Evolutionary conservation across 83 land plant genomes (phyloP), one percentile per base, ranked within the genome.

Genomic region (Picea abies): DNA sequence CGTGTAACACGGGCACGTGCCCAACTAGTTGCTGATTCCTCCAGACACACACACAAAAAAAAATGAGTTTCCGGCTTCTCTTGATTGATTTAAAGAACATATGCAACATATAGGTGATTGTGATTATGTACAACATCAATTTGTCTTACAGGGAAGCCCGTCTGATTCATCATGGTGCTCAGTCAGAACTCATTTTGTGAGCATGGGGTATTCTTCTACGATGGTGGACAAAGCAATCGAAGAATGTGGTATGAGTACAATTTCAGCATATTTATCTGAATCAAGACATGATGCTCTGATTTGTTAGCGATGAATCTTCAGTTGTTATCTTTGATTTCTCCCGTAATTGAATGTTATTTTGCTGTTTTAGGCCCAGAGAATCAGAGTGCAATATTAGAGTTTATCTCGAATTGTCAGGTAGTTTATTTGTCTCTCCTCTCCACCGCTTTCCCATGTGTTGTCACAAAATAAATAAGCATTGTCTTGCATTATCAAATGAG

Each of bases 321-420:
- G 44, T 35, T 41, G 20, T 44, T 19, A 52, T 11, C 9, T 41
- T 72, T 72, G 25, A 72, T 44, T 41, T 72, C 7, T n/a, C 44
- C 6, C 0, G 44, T 10, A 4, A 39, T 4, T 41, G 76, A 56
- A n/a, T n/a, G 56, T 23, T 71, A 11, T 41, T 72, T 8, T 72
- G 56, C 20, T 41, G 52, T 22, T 72, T 44, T 72, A 72, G 76
- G 76, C 37, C 44, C 25, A 19, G 76, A n/a, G 22, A 49, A 72
- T 1, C 58, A 72, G 76, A 49, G 58, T 72, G 76, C 26, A n/a
- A 44, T 72, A 39, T 39, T 72, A 39, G 76, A 72, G 56, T 72
- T 58, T 25, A 72, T 72, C 49, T n/a, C 44, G 76, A 72, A 56
- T 10, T 72, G 44, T 72, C 47, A 72, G 76, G 76, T 72, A 72